Evolutionary conservation across 1,139 yeast genomes (phyloP).

Genomic region (Saccharomyces hybrid): DNA sequence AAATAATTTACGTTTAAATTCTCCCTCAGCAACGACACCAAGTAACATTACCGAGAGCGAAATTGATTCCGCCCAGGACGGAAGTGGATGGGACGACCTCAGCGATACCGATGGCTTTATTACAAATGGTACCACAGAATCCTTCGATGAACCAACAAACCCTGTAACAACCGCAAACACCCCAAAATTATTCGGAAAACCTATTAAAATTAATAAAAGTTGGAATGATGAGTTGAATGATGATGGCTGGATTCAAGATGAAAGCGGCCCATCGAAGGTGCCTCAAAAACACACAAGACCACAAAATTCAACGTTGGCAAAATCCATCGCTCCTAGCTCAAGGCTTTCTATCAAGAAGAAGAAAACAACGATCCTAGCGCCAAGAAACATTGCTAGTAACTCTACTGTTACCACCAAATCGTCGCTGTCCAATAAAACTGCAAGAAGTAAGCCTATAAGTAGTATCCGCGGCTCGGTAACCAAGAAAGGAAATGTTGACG

Average conservation of each 20-base stretch:
- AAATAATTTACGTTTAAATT: constrained; percentile 16
- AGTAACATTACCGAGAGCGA: constrained; percentile 3
- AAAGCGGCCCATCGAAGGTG: not conserved
- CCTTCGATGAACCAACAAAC: not conserved
- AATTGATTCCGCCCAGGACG: constrained; percentile 1
- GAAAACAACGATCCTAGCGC: not conserved
- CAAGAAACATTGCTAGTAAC: not conserved
- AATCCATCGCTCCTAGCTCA: not conserved
- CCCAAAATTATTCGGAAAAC: constrained; percentile 6
- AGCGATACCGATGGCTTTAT: not conserved
- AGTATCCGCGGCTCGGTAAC: not conserved
- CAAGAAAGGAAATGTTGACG: not conserved
- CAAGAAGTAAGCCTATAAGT: not conserved
- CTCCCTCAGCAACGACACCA: not conserved
- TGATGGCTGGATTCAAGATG: not conserved
- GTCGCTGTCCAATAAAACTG: not conserved
- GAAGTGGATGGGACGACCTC: not conserved
- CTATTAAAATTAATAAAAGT: constrained; percentile 14
- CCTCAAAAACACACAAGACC: not conserved
- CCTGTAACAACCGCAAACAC: not conserved
- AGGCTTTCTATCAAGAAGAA: not conserved
- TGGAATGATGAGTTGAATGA: constrained; percentile 17
- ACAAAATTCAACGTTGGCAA: not conserved
- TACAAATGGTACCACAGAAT: not conserved
- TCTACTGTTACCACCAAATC: not conserved